A percentile compares a stretch with the other conserved stretches of the same genome.
Conservation (phyloP, 2,329 filamentous ascomycete genomes). For the Phialophora chinensis region DNA sequence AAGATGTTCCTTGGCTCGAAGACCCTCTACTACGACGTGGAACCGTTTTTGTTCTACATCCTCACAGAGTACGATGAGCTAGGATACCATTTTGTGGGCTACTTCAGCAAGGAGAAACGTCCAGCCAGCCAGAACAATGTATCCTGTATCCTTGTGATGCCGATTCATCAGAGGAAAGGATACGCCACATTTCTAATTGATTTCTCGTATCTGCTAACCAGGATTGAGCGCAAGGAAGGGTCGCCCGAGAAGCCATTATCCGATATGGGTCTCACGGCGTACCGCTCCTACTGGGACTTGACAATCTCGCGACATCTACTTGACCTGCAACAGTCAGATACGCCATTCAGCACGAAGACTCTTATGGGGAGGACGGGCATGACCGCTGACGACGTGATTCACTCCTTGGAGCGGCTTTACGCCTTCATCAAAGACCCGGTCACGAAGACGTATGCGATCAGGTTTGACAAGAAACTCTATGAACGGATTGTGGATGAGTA, state of each 20-base stretch:
- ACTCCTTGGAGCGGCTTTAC: conserved; percentile 85
- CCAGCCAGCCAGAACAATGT: conserved; percentile 96
- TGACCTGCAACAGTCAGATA: conserved; percentile 52
- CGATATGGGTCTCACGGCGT: conserved; percentile 96
- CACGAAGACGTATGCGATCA: conserved; percentile 86
- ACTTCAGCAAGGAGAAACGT: conserved; percentile 98
- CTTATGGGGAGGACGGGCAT: conserved; percentile 77
- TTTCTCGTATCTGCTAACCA: conserved; percentile 94
- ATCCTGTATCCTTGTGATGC: conserved; percentile 92
- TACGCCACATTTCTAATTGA: conserved; percentile 97
- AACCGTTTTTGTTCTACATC: conserved; percentile 97
- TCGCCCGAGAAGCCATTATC: conserved; percentile 97
- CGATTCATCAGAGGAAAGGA: conserved; percentile 95
- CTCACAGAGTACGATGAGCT: conserved; percentile 90
- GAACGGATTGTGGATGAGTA: conserved; percentile 86
- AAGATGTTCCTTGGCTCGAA: conserved; percentile 99
- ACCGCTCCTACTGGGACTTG: conserved; percentile 95
- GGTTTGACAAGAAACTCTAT: conserved; percentile 85
- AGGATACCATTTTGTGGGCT: conserved; percentile 96
- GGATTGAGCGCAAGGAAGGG: conserved; percentile 90
- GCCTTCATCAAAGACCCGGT: conserved; percentile 88
- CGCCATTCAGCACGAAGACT: conserved; percentile 62
- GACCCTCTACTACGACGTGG: conserved; percentile 99
- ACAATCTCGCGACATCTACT: conserved; percentile 85
- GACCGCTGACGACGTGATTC: conserved; percentile 95